Conservation (phyloP, 352 stramenopile genomes). For the Blastocystis sp. region DNA sequence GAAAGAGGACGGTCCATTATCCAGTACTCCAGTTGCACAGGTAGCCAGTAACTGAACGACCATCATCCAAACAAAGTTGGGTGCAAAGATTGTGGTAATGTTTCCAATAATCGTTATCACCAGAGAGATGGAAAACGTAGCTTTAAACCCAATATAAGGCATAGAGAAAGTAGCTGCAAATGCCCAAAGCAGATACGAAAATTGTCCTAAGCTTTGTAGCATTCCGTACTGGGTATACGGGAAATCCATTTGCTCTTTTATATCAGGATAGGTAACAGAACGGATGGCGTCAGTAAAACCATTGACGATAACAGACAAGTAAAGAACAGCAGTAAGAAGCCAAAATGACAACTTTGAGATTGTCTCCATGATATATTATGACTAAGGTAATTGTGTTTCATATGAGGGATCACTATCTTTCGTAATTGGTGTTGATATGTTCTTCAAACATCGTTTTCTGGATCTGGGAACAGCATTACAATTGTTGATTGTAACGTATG, state of each 20-base stretch:
- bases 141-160: slow-evolving; percentile 2
- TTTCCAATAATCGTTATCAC: neutral
- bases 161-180: neutral
- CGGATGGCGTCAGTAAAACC: slow-evolving; percentile 3
- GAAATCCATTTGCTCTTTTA: neutral
- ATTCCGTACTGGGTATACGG: neutral
- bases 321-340: slow-evolving; percentile 19
- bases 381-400: neutral
- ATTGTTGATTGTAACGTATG: neutral
- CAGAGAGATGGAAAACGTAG: neutral
- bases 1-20: slow-evolving; percentile 3
- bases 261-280: slow-evolving; percentile 23
- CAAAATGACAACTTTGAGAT: slow-evolving; percentile 37
- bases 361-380: neutral
- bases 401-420: neutral
- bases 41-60: slow-evolving; percentile 15
- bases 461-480: too few species aligned
- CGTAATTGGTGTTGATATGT: too few species aligned
- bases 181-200: slow-evolving; percentile 46
- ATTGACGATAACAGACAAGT: neutral
- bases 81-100: neutral
- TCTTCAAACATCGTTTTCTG: too few species aligned
- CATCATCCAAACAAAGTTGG: neutral
- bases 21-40: neutral
- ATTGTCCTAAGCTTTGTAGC: slow-evolving; percentile 17